A percentile compares a stretch with the other conserved stretches of the same genome.
Evolutionary conservation across 202 grass and related monocot genomes (phyloP).

Genomic region (Hordeum pubiflorum): DNA sequence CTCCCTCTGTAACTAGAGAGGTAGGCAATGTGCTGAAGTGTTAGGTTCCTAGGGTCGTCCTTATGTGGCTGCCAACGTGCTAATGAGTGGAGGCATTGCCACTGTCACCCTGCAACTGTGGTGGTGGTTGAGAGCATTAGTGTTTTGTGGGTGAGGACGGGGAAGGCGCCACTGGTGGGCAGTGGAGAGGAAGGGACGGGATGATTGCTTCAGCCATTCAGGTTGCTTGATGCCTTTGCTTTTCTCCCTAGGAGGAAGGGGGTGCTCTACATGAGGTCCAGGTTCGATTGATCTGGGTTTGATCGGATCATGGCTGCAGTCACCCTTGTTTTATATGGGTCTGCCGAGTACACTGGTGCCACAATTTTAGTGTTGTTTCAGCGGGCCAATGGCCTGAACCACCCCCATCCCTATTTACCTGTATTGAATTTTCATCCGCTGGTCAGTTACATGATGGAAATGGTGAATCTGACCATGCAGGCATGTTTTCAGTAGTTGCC

Average conservation of each 20-base stretch:
- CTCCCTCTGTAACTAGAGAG: too few relatives aligned
- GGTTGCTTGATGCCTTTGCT: not conserved
- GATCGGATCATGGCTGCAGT: not conserved
- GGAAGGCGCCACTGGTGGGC: not conserved
- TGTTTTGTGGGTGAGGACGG: not conserved
- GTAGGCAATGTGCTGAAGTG: not conserved
- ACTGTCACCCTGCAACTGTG: not conserved
- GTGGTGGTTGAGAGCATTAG: not conserved
- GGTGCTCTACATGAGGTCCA: not conserved
- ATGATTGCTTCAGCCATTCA: not conserved
- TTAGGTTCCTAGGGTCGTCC: not conserved
- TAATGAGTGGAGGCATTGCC: not conserved
- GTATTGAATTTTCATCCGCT: constrained; percentile 25
- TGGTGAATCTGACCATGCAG: constrained; percentile 25
- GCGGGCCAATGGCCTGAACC: too few relatives aligned
- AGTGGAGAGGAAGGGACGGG: not conserved
- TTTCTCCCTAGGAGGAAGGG: not conserved
- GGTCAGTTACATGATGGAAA: constrained; percentile 28
- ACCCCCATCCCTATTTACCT: not conserved
- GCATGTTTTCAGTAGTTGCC: constrained; percentile 1
- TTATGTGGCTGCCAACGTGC: not conserved
- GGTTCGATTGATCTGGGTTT: not conserved
- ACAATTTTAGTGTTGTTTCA: not conserved
- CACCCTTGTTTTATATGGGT: not conserved
- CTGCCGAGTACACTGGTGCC: not conserved